A percentile compares a stretch with the other conserved stretches of the same genome.
Evolutionary conservation across 345 rosid genomes (phyloP).

Genomic region (Eucalyptus albens): DNA sequence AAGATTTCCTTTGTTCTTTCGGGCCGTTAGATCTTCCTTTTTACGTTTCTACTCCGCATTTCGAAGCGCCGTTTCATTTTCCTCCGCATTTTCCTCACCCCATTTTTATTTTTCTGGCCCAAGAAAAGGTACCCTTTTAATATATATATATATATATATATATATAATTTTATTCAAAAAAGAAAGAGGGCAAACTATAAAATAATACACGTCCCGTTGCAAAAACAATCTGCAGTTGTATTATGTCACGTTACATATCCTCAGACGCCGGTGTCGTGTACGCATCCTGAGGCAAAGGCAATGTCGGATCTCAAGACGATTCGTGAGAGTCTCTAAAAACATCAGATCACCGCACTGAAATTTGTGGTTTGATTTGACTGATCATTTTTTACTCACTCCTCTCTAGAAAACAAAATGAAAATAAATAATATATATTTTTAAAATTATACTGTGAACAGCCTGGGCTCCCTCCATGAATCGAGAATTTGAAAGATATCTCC

Average conservation of each 20-base stretch:
- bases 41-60: neutral
- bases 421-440: neutral
- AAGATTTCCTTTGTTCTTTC: neutral
- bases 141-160: neutral
- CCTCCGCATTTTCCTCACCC: neutral
- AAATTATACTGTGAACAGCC: neutral
- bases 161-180: neutral
- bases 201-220: neutral
- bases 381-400: neutral
- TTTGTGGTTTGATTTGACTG: constrained; percentile 14
- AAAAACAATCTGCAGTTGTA: neutral
- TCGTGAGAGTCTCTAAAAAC: neutral
- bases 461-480: neutral
- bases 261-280: neutral
- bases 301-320: constrained; percentile 12
- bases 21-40: neutral
- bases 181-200: neutral
- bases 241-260: neutral
- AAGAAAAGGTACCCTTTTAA: neutral
- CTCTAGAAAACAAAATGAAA: neutral
- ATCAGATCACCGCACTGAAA: neutral
- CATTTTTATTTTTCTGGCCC: neutral
- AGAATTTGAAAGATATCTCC: neutral
- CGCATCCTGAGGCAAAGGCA: neutral
- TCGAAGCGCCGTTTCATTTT: neutral